Base-by-base conservation (phyloP, 768 basidiomycete genomes). In the Amyloporia xantha region DNA sequence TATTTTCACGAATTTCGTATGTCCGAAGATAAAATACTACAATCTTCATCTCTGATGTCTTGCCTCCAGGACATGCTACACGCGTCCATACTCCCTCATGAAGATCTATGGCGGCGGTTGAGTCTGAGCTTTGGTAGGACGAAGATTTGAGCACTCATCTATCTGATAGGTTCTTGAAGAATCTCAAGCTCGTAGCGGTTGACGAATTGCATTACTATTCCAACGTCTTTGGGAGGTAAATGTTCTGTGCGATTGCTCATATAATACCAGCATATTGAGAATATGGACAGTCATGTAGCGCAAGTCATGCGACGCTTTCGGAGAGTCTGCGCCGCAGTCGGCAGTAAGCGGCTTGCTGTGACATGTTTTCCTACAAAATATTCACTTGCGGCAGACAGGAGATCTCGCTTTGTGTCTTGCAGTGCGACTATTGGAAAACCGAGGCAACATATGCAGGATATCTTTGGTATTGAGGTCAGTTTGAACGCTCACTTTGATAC, bases 121-220 rank as follows among this genome's bases (percentile, higher is more conserved):
- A 58, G 60, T 56, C n/a, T n/a, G n/a, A n/a, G n/a, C n/a, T n/a
- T n/a, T n/a, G n/a, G n/a, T n/a, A n/a, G n/a, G 13, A 35, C 41
- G 6, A n/a, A n/a, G n/a, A n/a, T n/a, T n/a, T n/a, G n/a, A n/a
- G 41, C n/a, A n/a, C n/a, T n/a, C n/a, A n/a, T n/a, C n/a, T n/a
- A 19, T 21, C 20, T n/a, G 35, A 7, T 48, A 90, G 86, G 27
- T 92, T 91, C 59, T 64, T 95, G 43, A 80, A 81, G 58, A 81
- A 83, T 55, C 68, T 92, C 54, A 86, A 81, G 71, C 68, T 91
- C 12, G 72, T 94, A 47, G 90, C 79, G 1, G 82, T 92, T 2
- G 88, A 93, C 59, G 91, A 95, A 61, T 62, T 94, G 28, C 91
- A 95, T 63, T 92, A 89, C 60, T 94, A 95, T 59, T 74, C 79